phyloP scores from a whole-genome alignment of 352 stramenopile species.

The Thalassiosira livingstoniorum region DNA sequence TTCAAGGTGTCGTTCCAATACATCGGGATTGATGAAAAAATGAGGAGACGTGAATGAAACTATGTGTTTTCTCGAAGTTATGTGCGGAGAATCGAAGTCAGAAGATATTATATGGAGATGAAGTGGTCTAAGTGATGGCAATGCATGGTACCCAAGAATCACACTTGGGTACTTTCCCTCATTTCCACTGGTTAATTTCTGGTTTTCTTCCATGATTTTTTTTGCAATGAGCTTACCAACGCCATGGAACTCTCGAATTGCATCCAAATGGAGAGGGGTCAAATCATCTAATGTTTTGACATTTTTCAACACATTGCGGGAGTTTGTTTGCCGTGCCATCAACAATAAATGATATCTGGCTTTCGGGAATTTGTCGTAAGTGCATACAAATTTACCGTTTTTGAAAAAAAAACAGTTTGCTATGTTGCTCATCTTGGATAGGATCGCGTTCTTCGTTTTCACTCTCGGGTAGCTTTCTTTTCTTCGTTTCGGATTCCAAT shows the following conservation, averaged over 20 bases:
- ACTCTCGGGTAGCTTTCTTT: too few species aligned
- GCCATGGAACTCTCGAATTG: slow-evolving; percentile 37
- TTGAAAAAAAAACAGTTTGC: slow-evolving; percentile 29
- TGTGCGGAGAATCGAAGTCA: slow-evolving; percentile 63
- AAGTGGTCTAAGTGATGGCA: slow-evolving; percentile 70
- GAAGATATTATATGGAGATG: slow-evolving; percentile 82
- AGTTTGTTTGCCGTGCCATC: slow-evolving; percentile 3
- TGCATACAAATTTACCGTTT: slow-evolving; percentile 41
- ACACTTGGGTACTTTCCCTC: too few species aligned
- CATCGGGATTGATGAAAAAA: slow-evolving; percentile 62
- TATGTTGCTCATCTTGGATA: too few species aligned
- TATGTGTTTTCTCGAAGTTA: slow-evolving; percentile 75
- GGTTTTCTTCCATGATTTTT: too few species aligned
- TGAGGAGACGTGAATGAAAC: slow-evolving; percentile 70
- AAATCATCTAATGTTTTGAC: slow-evolving; percentile 42
- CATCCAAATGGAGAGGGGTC: slow-evolving; percentile 29
- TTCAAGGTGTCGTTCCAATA: slow-evolving; percentile 42
- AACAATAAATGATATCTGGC: slow-evolving; percentile 43
- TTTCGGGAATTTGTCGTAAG: slow-evolving; percentile 50
- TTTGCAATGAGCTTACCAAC: too few species aligned
- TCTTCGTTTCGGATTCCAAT: too few species aligned
- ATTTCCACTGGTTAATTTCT: too few species aligned
- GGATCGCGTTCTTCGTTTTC: too few species aligned
- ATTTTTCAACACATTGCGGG: not conserved
- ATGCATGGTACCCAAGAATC: slow-evolving; percentile 73